Conservation (phyloP, 106 monocot species). For the Cymbidium sinense region DNA sequence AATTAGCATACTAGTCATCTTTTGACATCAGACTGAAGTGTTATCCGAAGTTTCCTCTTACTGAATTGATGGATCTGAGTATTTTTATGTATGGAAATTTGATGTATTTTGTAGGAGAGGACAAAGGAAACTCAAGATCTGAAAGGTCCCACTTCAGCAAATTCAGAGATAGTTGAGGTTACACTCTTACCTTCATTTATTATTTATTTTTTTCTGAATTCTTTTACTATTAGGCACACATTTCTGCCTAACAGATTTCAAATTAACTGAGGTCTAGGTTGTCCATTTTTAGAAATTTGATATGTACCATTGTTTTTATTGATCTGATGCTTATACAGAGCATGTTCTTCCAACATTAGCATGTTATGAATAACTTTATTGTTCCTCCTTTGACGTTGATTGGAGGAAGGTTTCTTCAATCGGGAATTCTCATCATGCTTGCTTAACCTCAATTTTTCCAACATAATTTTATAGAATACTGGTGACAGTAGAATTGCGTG, state of each 20-base stretch:
- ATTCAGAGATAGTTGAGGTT: constrained; percentile 51
- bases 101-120: constrained; percentile 34
- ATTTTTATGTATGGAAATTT: neutral
- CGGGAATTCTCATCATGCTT: neutral
- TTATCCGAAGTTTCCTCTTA: neutral
- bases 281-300: neutral
- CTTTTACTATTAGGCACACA: neutral
- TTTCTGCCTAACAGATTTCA: neutral
- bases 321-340: neutral
- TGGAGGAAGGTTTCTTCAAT: neutral
- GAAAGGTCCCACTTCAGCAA: constrained; percentile 17
- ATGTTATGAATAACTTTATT: neutral
- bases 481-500: neutral
- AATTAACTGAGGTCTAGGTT: neutral
- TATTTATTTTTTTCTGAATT: neutral
- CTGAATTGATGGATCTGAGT: neutral
- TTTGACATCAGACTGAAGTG: neutral
- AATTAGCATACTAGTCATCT: neutral
- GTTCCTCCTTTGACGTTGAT: neutral
- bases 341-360: neutral
- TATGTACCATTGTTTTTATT: neutral
- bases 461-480: neutral
- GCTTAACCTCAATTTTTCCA: neutral
- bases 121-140: constrained; percentile 15
- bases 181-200: neutral